Percentiles rank a stretch among this genome's conserved stretches.
phyloP scores from a whole-genome alignment of 257 asterid species.

The Salvia miltiorrhiza region DNA sequence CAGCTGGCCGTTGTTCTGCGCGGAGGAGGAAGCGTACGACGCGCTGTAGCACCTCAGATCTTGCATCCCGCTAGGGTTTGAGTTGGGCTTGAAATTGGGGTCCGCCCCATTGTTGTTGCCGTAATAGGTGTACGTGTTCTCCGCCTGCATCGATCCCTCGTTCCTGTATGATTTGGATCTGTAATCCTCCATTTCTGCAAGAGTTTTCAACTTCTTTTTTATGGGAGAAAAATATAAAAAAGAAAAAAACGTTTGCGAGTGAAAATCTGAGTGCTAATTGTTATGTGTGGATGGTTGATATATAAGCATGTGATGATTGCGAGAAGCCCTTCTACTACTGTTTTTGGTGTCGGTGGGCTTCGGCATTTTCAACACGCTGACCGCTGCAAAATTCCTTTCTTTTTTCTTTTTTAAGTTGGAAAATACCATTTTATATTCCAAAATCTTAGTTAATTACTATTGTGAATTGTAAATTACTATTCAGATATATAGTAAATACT shows the following conservation, averaged over 20 bases:
- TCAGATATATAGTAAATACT: no score
- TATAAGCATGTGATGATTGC: not conserved
- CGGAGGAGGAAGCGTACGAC: constrained; percentile 47
- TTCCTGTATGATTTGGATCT: constrained; percentile 47
- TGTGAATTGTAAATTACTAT: no score
- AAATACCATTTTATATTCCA: no score
- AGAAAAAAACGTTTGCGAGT: not conserved
- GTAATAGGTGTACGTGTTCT: constrained; percentile 19
- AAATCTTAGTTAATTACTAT: no score
- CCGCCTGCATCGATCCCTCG: constrained; percentile 32
- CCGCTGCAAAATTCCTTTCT: not conserved
- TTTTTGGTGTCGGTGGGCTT: not conserved
- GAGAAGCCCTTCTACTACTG: not conserved
- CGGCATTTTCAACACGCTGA: not conserved
- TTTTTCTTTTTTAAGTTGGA: no score
- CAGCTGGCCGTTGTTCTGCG: constrained; percentile 28
- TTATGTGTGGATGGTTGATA: not conserved
- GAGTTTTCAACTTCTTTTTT: not conserved
- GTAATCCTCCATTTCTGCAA: constrained; percentile 42
- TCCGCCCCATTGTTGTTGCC: not conserved
- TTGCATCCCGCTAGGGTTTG: constrained; percentile 52
- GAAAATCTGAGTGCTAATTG: not conserved
- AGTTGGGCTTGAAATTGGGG: constrained; percentile 15
- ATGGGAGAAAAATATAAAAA: no score
- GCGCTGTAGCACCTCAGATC: constrained; percentile 78